Evolutionary conservation across 352 stramenopile species (phyloP), one percentile per base, ranked within the genome.

Genomic region (Pythium biforme): DNA sequence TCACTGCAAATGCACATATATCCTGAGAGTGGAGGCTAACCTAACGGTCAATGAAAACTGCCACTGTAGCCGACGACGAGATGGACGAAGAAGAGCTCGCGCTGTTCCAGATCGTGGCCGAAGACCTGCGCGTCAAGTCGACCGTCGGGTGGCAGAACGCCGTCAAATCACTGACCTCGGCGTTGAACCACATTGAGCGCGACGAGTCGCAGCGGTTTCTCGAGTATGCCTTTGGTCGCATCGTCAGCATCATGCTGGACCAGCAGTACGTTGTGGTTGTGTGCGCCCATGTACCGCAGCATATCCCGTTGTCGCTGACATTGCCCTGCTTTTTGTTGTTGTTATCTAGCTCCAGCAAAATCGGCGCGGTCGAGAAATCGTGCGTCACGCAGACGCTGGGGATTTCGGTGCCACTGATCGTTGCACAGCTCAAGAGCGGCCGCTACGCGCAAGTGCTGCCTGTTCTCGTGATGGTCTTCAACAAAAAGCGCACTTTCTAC

Each of bases 401-500:
- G 10, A 70, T 91, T 4, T 74, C 83, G 10, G 75, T 93, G 19
- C 79, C 75, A 4, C 26, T 96, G 19, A 79, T 92, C 59, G 63
- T 94, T 22, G 73, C 79, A 27, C 87, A 92, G 59, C 66, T 96
- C 22, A 89, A 94, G 60, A 70, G 61, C 17, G 82, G 83, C 33
- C 85, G 85, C 45, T 83, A 83, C 60, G 67, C 77, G 37, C 75
- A 89, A 47, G 75, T 74, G 20, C 65, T 96, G 15, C 78, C 83
- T 0, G 73, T 93, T 48, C 67, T 94, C 12, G 85, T 87, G 2
- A 86, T 94, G 79, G 67, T 96, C 0, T 88, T 96, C 45, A 94
- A 90, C 76, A 96, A 96, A 74, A 94, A 96, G 54, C 89, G 88
- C 56, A 90, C 79, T 10, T 94, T 96, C 48, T 96, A 96, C 71